Evolutionary conservation across 805 yeast species (phyloP), one percentile per base, ranked within the genome.

Genomic region (Komagataella ulmi): DNA sequence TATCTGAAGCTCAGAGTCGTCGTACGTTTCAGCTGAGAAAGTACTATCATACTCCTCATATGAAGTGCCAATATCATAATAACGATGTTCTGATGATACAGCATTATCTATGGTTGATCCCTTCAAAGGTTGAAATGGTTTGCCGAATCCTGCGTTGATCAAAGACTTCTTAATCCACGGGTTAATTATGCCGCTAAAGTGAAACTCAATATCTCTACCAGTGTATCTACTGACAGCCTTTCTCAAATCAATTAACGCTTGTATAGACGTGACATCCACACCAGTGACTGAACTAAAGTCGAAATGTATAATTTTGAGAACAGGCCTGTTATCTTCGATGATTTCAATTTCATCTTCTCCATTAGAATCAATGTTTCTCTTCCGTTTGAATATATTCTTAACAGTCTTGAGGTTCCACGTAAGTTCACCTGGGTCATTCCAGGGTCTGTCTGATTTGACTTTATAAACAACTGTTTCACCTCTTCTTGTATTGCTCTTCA

Each of bases 141-240:
- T 50, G 49, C 96, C 95, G 68, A 88, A 88, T 1, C 95, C 95
- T 53, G 82, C 81, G 58, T 80, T 77, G 47, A 84, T 63, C 57
- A 90, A 75, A 4, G 84, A 85, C 61, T 91, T 77, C 60, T 87
- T 80, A 51, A 86, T 79, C 97, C 97, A 90, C 7, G 91, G 90
- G 52, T 85, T 81, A 47, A 85, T 68, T 36, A 90, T 79, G 23
- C 96, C 95, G 8, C 86, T 79, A 65, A 90, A 89, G 67, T 90
- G 97, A 69, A 83, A 82, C 66, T 90, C 97, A 53, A 88, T 90
- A 57, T 85, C 88, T 53, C 84, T 72, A 62, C 87, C 90, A 17
- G 93, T 84, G 60, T 85, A 87, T 52, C 71, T 75, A 65, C 81
- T 80, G 49, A 88, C 65, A 14, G 88, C 81, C 58, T 81, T 83